These are phyloP conservation scores for Perkinsus olseni DNA, from an alignment of 169 alveolate genomes.

Conservation along the genomic window DNA sequence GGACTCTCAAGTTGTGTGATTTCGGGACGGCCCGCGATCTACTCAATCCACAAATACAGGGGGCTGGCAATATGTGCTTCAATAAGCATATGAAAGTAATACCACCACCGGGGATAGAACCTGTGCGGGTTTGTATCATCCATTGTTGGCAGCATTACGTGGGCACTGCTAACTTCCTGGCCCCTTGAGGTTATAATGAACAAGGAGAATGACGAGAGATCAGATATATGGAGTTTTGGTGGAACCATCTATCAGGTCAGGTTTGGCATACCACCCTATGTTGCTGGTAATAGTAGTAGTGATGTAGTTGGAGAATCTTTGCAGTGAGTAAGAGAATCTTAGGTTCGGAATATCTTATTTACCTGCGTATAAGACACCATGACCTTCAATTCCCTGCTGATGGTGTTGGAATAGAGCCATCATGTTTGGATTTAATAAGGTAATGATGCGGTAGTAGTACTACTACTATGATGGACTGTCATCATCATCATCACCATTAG, in stretches of 20 bases:
- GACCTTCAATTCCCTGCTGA: background rate
- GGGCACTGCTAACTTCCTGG: background rate
- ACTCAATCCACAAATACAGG: background rate
- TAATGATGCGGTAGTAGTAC: too few relatives aligned
- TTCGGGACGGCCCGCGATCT: background rate
- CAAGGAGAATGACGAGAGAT: background rate
- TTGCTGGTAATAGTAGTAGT: background rate
- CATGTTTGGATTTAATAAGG: background rate
- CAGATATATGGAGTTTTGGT: background rate
- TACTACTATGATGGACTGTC: too few relatives aligned
- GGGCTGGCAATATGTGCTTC: background rate
- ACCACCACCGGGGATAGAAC: background rate
- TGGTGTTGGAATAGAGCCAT: background rate
- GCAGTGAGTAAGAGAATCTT: background rate
- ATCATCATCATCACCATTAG: too few relatives aligned
- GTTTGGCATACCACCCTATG: background rate
- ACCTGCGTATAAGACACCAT: background rate
- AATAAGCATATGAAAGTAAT: background rate
- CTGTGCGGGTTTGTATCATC: background rate
- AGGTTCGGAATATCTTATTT: background rate
- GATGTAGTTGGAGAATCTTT: background rate
- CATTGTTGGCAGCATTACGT: background rate
- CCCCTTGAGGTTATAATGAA: background rate
- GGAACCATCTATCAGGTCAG: background rate
- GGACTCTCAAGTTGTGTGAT: background rate